These are phyloP conservation scores for Xanthoconium purpureum DNA, from an alignment of 768 basidiomycete genomes.

Conservation along the genomic window DNA sequence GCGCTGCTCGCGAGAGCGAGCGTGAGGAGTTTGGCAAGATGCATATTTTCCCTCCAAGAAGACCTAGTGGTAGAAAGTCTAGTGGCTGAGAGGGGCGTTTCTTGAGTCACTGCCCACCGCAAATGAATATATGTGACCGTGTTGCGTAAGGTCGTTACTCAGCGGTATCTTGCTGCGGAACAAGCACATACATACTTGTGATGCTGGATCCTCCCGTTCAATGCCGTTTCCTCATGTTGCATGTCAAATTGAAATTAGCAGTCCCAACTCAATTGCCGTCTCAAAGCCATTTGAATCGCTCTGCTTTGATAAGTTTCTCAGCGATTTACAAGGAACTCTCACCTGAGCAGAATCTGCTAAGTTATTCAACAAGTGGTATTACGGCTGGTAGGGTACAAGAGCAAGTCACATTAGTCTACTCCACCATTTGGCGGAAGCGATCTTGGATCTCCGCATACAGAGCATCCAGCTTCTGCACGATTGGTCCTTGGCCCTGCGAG, in stretches of 20 bases:
- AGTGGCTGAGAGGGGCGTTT: not conserved
- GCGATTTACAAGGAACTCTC: not conserved
- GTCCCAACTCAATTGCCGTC: no score
- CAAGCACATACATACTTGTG: no score
- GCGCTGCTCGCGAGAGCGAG: constrained; percentile 13
- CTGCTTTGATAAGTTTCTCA: not conserved
- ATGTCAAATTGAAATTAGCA: not conserved
- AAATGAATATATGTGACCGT: not conserved
- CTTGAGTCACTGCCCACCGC: not conserved
- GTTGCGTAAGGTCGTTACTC: not conserved
- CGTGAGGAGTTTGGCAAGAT: not conserved
- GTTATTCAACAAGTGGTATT: constrained; percentile 14
- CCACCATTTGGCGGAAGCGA: constrained; percentile 84
- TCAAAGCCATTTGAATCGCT: not conserved
- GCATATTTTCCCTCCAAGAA: constrained; percentile 14
- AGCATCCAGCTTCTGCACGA: constrained; percentile 78
- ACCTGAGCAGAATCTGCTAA: not conserved
- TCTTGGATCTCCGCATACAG: constrained; percentile 86
- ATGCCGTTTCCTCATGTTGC: not conserved
- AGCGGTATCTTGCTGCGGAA: constrained; percentile 3
- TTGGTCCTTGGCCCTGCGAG: constrained; percentile 81
- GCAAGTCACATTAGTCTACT: constrained; percentile 42
- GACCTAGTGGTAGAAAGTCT: not conserved
- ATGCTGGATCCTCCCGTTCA: no score
- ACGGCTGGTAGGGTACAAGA: constrained; percentile 22